phyloP scores from a whole-genome alignment of 2,329 filamentous ascomycete species.

The Pestalotiopsis sp. region DNA sequence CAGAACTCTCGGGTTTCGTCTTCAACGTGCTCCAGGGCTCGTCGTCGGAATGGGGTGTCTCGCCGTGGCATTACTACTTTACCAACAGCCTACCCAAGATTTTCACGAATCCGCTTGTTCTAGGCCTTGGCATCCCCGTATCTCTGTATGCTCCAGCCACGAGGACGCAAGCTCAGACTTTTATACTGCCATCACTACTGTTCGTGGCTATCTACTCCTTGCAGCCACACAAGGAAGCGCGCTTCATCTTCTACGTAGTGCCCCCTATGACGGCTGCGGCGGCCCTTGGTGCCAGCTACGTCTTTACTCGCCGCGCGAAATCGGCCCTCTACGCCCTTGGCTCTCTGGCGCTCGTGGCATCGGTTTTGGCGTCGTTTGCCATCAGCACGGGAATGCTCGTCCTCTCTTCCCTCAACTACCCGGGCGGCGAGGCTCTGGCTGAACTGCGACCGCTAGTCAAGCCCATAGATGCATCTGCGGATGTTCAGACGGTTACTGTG shows the following conservation, averaged over 20 bases:
- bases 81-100: constrained; percentile 79
- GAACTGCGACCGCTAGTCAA: constrained; percentile 47
- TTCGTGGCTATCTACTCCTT: constrained; percentile 83
- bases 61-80: constrained; percentile 87
- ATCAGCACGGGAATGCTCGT: constrained; percentile 70
- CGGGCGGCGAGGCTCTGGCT: constrained; percentile 78
- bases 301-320: constrained; percentile 69
- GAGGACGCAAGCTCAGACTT: constrained; percentile 41
- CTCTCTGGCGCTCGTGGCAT: constrained; percentile 58
- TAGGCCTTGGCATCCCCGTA: constrained; percentile 55
- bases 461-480: constrained; percentile 29
- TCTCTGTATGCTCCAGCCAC: constrained; percentile 53
- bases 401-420: constrained; percentile 89
- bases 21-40: constrained; percentile 88
- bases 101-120: constrained; percentile 75
- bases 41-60: constrained; percentile 85
- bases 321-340: constrained; percentile 56
- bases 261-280: constrained; percentile 80
- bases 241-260: constrained; percentile 89
- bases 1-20: constrained; percentile 85
- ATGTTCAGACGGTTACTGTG: constrained; percentile 42
- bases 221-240: constrained; percentile 93
- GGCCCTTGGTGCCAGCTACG: constrained; percentile 71
- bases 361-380: constrained; percentile 61
- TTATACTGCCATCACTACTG: constrained; percentile 67